These are phyloP conservation scores for Malus hybrid DNA, from an alignment of 331 rosid genomes.

Conservation along the genomic window DNA sequence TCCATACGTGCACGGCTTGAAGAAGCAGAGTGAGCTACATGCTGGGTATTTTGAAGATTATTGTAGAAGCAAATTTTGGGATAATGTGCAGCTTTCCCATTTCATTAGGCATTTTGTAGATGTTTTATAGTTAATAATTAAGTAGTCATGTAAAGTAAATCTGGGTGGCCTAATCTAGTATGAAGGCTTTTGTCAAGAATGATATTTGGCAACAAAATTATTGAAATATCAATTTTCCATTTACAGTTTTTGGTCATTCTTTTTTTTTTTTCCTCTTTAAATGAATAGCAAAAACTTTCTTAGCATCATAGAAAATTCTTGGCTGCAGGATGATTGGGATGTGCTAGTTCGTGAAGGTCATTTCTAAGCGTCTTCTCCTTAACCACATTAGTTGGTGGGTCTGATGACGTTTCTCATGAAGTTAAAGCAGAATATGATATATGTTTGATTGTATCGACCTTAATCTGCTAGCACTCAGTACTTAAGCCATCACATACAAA, in stretches of 20 bases:
- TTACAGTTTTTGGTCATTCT: neutral
- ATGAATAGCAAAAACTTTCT: neutral
- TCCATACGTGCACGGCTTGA: slow-evolving; percentile 46
- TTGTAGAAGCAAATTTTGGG: neutral
- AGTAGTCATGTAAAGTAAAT: slow-evolving; percentile 1
- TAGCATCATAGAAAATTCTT: neutral
- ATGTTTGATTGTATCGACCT: neutral
- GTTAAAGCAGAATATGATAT: neutral
- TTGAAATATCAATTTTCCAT: neutral
- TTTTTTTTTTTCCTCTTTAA: neutral
- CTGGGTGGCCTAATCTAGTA: neutral
- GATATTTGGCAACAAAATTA: neutral
- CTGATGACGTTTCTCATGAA: neutral
- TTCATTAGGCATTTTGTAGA: neutral
- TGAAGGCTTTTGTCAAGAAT: neutral
- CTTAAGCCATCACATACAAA: neutral
- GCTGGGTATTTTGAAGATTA: neutral
- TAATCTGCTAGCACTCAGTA: neutral
- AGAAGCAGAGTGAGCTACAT: slow-evolving; percentile 49
- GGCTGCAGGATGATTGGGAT: neutral
- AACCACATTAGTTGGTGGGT: neutral
- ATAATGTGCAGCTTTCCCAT: neutral
- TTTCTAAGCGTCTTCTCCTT: neutral
- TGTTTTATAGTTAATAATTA: neutral
- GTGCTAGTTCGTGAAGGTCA: neutral